Base-by-base conservation (phyloP, 2,329 filamentous ascomycete genomes). In the Aspergillus ustus region DNA sequence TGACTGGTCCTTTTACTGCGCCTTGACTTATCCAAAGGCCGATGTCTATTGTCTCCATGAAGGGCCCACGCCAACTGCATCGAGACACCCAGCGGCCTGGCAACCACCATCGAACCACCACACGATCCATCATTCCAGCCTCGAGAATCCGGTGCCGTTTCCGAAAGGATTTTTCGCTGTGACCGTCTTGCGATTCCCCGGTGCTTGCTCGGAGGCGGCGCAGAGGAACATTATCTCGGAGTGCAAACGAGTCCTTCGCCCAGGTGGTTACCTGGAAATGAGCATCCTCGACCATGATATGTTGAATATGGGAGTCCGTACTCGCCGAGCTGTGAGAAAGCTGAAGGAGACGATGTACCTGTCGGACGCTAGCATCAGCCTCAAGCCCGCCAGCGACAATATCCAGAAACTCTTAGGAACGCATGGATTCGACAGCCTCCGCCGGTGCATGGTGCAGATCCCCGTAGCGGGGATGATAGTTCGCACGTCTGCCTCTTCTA, bases 1-100 rank as follows among this genome's bases (percentile, higher is more conserved):
- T 57, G 81, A 83, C 61, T 83, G 81, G 81, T 83, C 81, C 8
- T 82, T 81, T 65, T 83, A 83, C 65, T 83, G 81, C 66, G 79
- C 81, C 15, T 70, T 83, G 52, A 81, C 80, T 2, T 83, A 83
- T 57, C 78, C 79, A 6, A 73, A 75, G 59, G 79, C 80, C 0
- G 75, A 76, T 22, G 74, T 83, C 3, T 81, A 82, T 67, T 80
- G 76, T 56, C 69, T 83, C 34, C 76, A 71, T 29, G 70, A 75
- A 31, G 74, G 75, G 20, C 73, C 72, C 4, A 67, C 71, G 15
- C 73, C 74, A 4, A 68, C 74, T 1, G 68, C 67, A 8, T 71
- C 69, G 53, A 72, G 70, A 34, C 73, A 80, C 57, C 76, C 77
- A n/a, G 74, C 72, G 22, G 78, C 77, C 40, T 80, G 76, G 77